Evolutionary conservation across 192 early-diverging fungal species (phyloP).

Genomic region (Jimgerdemannia lactiflua): DNA sequence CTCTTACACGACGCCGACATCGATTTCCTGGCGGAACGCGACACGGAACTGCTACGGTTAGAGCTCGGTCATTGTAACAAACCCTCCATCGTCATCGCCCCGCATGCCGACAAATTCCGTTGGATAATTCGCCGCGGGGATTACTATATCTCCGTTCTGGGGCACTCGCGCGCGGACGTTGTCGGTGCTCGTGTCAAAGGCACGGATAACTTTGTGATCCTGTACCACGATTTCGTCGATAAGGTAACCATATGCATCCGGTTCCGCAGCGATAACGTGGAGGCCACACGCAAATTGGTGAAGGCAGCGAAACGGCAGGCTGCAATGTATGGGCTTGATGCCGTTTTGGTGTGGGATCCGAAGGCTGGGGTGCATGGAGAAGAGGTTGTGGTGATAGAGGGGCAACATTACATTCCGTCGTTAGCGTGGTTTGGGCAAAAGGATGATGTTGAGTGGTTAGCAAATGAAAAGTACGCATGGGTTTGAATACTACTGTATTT

Average conservation of each 20-base stretch:
- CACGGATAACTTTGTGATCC: slow-evolving; percentile 5
- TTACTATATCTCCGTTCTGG: not conserved
- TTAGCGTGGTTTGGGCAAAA: slow-evolving; percentile 3
- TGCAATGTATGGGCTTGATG: not conserved
- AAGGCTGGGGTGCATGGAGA: not conserved
- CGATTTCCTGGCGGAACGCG: not conserved
- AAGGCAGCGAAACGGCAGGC: slow-evolving; percentile 6
- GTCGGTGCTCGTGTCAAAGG: slow-evolving; percentile 6
- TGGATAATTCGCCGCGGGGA: slow-evolving; percentile 1
- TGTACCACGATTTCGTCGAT: slow-evolving; percentile 5
- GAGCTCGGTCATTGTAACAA: not conserved
- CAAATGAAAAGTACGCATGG: slow-evolving; percentile 13
- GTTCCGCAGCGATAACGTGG: slow-evolving; percentile 10
- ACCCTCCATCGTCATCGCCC: not conserved
- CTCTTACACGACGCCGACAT: slow-evolving; percentile 1
- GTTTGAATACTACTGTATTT: not conserved
- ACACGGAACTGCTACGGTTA: not conserved
- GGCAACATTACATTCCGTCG: not conserved
- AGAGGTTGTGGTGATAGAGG: not conserved
- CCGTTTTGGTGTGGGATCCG: slow-evolving; percentile 8
- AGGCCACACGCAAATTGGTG: slow-evolving; percentile 2
- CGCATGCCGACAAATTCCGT: not conserved
- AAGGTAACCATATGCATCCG: slow-evolving; percentile 1
- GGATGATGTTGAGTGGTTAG: not conserved
- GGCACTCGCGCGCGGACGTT: not conserved